Evolutionary conservation across 1,284 basidiomycete genomes (phyloP).

Genomic region (Ganoderma leucocontextum): DNA sequence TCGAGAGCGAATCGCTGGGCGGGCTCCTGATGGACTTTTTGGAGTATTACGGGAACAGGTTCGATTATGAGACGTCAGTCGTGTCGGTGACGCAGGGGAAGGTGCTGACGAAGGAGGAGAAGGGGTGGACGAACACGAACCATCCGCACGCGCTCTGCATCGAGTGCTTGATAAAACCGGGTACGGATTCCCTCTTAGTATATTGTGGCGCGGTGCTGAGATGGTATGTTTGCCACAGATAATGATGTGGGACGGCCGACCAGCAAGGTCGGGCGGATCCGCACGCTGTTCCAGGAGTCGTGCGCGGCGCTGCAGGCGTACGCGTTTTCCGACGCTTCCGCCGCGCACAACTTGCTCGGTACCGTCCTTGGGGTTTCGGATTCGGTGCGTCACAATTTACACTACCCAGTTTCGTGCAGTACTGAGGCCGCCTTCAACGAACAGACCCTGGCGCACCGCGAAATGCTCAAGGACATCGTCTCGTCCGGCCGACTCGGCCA

Average conservation of each 20-base stretch:
- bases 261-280: conserved; percentile 43
- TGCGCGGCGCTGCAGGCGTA: conserved; percentile 34
- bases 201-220: neutral
- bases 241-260: conserved; percentile 52
- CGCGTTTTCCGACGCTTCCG: conserved; percentile 22
- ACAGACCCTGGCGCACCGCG: conserved; percentile 30
- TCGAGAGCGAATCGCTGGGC: conserved; percentile 52
- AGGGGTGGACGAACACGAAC: conserved; percentile 44
- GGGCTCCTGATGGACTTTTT: conserved; percentile 55
- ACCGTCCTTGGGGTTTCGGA: conserved; percentile 37
- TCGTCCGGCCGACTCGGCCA: conserved; percentile 25
- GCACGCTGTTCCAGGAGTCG: conserved; percentile 47
- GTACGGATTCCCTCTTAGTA: conserved; percentile 30
- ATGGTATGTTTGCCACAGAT: conserved; percentile 30
- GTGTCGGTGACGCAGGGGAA: conserved; percentile 49
- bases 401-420: neutral
- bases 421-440: neutral
- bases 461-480: conserved; percentile 26
- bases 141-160: conserved; percentile 46
- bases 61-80: conserved; percentile 51
- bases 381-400: conserved; percentile 11
- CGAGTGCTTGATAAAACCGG: conserved; percentile 53
- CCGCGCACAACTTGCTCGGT: conserved; percentile 37
- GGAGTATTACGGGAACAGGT: conserved; percentile 53
- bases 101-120: conserved; percentile 47